Conservation (phyloP, 2,329 filamentous ascomycete species). For the Trichophyton rubrum region DNA sequence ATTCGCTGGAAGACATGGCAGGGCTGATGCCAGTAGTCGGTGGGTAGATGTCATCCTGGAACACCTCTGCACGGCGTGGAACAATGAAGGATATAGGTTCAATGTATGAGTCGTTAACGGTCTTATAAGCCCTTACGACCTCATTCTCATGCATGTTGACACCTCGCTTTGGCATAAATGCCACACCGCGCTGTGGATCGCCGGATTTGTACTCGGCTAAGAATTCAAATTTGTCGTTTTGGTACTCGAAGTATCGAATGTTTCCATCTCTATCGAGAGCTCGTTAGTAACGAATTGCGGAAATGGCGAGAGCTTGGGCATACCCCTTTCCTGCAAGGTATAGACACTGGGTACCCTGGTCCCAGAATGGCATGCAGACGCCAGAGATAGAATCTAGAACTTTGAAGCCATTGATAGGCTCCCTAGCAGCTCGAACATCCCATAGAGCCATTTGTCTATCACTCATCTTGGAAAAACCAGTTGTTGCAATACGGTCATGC, state of each 20-base stretch:
- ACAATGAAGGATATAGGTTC: slow-evolving; percentile 98
- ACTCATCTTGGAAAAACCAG: slow-evolving; percentile 96
- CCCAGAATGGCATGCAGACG: slow-evolving; percentile 99
- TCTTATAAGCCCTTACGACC: slow-evolving; percentile 92
- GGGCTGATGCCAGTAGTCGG: slow-evolving; percentile 70
- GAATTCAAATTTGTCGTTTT: slow-evolving; percentile 97
- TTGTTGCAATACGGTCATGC: slow-evolving; percentile 89
- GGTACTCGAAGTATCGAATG: slow-evolving; percentile 96
- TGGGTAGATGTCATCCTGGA: slow-evolving; percentile 95
- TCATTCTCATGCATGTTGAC: slow-evolving; percentile 97
- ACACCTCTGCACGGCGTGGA: slow-evolving; percentile 79
- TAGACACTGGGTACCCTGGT: slow-evolving; percentile 86
- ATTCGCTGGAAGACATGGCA: slow-evolving; percentile 67
- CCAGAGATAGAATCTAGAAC: slow-evolving; percentile 91
- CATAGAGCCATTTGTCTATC: slow-evolving; percentile 91
- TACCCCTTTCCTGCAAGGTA: slow-evolving; percentile 96
- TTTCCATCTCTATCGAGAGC: slow-evolving; percentile 66
- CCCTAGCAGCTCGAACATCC: slow-evolving; percentile 68
- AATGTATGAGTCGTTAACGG: slow-evolving; percentile 84
- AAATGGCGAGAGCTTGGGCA: slow-evolving; percentile 25
- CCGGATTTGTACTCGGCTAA: slow-evolving; percentile 94
- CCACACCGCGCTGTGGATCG: slow-evolving; percentile 87
- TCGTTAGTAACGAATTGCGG: slow-evolving; percentile 10
- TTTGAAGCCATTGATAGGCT: slow-evolving; percentile 81
- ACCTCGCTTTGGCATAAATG: slow-evolving; percentile 86